Base-by-base conservation (phyloP, 2,329 filamentous ascomycete genomes). In the Ambrosiella cleistominuta region DNA sequence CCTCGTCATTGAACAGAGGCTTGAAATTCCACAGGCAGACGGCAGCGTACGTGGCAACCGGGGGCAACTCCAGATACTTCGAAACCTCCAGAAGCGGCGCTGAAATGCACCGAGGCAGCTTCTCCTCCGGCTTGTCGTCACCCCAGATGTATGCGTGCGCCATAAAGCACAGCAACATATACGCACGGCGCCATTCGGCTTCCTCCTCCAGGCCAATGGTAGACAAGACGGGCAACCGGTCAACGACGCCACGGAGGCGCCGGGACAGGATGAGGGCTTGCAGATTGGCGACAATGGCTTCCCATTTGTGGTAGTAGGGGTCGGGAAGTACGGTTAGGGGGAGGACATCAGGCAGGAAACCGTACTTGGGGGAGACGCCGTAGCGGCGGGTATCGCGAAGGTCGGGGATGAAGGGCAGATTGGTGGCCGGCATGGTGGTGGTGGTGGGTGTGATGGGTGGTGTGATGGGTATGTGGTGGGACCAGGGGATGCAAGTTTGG, bases 11-110 rank as follows among this genome's bases (percentile, higher is more conserved):
- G 67, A 97, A 96, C 57, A 97, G 78, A 0, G 90, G 88, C 70
- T 90, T 91, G 76, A 89, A 97, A 71, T 98, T 98, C 93, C 93
- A 98, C 35, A 98, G 76, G 63, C 88, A 91, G 3, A 96, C 76
- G 7, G 85, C 88, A 6, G 93, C 88, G 68, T 96, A 98, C 15
- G 91, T 96, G 53, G 91, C 93, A 36, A 98, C 91, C 1, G 90
- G 87, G 6, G 88, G 90, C 35, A 98, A 75, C 66, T 97, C 87
- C 15, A 98, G 79, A 62, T 82, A 81, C 50, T 79, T 74, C 64
- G 87, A 91, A 52, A 94, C 78, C 63, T 83, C 73, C 56, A 95
- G 75, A 63, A 97, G 79, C 0, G 93, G 93, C 37, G 90, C 79
- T 5, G 91, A 88, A 62, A 98, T 81, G 60, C 88, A 75, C 35